Conservation (phyloP, 139 green algal species). For the Chlamydomonas applanata region DNA sequence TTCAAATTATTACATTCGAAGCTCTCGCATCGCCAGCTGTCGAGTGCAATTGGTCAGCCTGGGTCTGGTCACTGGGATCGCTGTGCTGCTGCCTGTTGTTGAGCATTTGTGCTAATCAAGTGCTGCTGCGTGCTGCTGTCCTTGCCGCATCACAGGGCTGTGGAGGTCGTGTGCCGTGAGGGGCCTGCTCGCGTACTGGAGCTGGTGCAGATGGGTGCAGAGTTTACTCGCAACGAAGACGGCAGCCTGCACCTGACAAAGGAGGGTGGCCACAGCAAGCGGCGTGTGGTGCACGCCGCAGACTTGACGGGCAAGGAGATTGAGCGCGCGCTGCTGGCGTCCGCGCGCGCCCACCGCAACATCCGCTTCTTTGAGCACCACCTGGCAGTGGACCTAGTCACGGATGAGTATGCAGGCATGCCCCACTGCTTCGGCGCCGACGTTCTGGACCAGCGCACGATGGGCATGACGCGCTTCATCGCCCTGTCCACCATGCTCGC, state of each 20-base stretch:
- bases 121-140: background rate
- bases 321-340: slow-evolving; percentile 82
- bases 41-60: too few relatives aligned
- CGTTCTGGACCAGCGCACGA: slow-evolving; percentile 61
- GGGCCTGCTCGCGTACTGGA: slow-evolving; percentile 86
- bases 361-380: slow-evolving; percentile 66
- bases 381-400: slow-evolving; percentile 63
- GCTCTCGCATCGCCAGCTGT: too few relatives aligned
- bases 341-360: slow-evolving; percentile 61
- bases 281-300: slow-evolving; percentile 93
- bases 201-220: slow-evolving; percentile 83
- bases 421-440: slow-evolving; percentile 84
- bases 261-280: slow-evolving; percentile 91
- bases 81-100: background rate
- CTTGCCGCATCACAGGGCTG: slow-evolving; percentile 57
- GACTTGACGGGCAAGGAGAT: slow-evolving; percentile 94
- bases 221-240: slow-evolving; percentile 79
- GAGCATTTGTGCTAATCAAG: background rate
- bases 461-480: slow-evolving; percentile 58
- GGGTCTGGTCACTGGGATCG: background rate
- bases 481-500: slow-evolving; percentile 84
- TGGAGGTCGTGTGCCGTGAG: slow-evolving; percentile 91
- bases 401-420: slow-evolving; percentile 43
- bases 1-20: too few relatives aligned
- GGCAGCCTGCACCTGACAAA: slow-evolving; percentile 90